phyloP scores from a whole-genome alignment of 192 early-diverging fungal genomes.

The Linnemannia schmuckeri region DNA sequence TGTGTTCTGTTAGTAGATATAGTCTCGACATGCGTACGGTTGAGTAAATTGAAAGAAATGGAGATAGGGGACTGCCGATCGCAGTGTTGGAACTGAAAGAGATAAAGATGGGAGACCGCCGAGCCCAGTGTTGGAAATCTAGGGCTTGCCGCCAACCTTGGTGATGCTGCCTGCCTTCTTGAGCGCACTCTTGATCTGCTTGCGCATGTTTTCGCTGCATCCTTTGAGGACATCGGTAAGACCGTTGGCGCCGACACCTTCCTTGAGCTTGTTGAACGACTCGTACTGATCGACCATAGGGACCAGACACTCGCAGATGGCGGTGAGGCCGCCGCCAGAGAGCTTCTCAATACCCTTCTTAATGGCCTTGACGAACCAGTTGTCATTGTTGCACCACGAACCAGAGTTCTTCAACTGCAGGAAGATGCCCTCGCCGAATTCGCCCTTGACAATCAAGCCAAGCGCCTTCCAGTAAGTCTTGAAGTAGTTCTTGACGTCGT shows the following conservation, averaged over 20 bases:
- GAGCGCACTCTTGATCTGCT: conserved; percentile 15
- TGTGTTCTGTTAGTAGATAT: too few relatives aligned
- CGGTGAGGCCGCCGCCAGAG: conserved; percentile 1
- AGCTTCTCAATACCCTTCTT: not conserved
- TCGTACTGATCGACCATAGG: conserved; percentile 14
- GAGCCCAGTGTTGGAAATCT: not conserved
- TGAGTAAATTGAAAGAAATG: not conserved
- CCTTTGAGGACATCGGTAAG: not conserved
- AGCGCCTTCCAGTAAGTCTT: conserved; percentile 9
- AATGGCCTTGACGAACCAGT: conserved; percentile 17
- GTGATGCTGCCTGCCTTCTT: not conserved
- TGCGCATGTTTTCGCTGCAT: conserved; percentile 1
- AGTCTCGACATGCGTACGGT: not conserved
- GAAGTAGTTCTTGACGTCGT: conserved; percentile 14
- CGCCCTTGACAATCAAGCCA: conserved; percentile 1
- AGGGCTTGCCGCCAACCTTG: not conserved
- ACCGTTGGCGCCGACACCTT: not conserved
- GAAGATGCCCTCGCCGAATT: conserved; percentile 21
- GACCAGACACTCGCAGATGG: conserved; percentile 11
- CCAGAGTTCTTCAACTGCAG: conserved; percentile 26
- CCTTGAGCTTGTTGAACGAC: not conserved
- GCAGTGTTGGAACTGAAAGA: too few relatives aligned
- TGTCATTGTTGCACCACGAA: conserved; percentile 22
- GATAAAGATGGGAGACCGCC: not conserved
- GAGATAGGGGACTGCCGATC: not conserved